Evolutionary conservation across 371 early-diverging fungal genomes (phyloP), one percentile per base, ranked within the genome.

Genomic region (Lichtheimia ramosa): DNA sequence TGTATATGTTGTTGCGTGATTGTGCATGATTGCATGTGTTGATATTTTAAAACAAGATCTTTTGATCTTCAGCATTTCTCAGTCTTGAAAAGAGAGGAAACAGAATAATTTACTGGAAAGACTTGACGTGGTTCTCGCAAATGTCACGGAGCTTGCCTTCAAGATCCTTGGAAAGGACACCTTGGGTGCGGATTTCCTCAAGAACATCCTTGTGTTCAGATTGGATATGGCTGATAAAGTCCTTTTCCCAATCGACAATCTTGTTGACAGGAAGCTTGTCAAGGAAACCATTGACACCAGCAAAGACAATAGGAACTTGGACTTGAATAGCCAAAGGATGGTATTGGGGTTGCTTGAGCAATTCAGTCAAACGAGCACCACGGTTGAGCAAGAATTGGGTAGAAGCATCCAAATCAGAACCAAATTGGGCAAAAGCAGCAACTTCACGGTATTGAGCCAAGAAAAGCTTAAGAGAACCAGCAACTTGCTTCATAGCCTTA

Each of bases 391-490:
- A 77, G 92, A 95, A 96, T 83, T 96, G 96, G 60, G 97, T 97
- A 68, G 96, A 94, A 70, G 96, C 95, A 82, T 97, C 97, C 66
- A 97, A 84, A 81, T 97, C 97, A 62, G 95, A 95, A 78, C 97
- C 97, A 84, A 97, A 96, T 84, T 96, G 97, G 74, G 97, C 95
- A 75, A 97, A 96, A 58, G 97, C 97, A 68, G 96, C 97, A 57
- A 97, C 95, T 86, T 96, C 97, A 92, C 97, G 96, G 90, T 95
- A 95, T 82, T 96, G 97, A 64, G 97, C 97, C 70, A 96, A 85
- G 91, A 92, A 96, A 69, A 96, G 92, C 89, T 96, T 96, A 63
- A 96, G 85, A 69, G 96, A 95, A 74, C 97, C 97, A 62, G 96
- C 96, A 64, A 96, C 96, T 82, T 96, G 96, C 86, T 94, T 94